phyloP scores from a whole-genome alignment of 2,329 filamentous ascomycete genomes.

The Alternaria sp. region DNA sequence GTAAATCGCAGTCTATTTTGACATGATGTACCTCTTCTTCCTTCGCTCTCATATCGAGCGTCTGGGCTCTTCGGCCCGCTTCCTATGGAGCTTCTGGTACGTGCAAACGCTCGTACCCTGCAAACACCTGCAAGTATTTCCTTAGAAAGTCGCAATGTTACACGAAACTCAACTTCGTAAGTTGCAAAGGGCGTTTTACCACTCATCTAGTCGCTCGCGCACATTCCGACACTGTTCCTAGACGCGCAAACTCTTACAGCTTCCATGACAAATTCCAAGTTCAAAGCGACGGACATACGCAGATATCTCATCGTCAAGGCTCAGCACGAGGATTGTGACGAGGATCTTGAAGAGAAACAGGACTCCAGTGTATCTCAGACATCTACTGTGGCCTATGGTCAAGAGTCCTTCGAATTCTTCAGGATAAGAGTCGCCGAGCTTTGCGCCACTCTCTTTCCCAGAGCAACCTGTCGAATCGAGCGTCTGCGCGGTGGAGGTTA shows the following conservation, averaged over 20 bases:
- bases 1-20: accelerated
- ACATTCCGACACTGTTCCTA: not conserved
- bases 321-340: not conserved
- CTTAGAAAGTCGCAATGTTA: not conserved
- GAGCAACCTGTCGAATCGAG: slow-evolving; percentile 13
- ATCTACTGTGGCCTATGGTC: not conserved
- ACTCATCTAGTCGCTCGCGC: not conserved
- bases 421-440: slow-evolving; percentile 7
- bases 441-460: not conserved
- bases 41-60: not conserved
- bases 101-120: not conserved
- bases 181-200: not conserved
- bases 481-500: slow-evolving; percentile 26
- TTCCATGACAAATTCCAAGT: not conserved
- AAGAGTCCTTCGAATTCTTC: slow-evolving; percentile 10
- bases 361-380: not conserved
- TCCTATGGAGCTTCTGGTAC: not conserved
- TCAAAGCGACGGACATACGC: not conserved
- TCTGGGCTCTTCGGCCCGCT: not conserved
- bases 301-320: not conserved
- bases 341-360: not conserved
- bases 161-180: not conserved
- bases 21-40: accelerated
- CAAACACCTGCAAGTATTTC: not conserved
- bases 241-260: not conserved